Conservation (phyloP, 495 filamentous ascomycete species). For the Penicillium verhagenii region DNA sequence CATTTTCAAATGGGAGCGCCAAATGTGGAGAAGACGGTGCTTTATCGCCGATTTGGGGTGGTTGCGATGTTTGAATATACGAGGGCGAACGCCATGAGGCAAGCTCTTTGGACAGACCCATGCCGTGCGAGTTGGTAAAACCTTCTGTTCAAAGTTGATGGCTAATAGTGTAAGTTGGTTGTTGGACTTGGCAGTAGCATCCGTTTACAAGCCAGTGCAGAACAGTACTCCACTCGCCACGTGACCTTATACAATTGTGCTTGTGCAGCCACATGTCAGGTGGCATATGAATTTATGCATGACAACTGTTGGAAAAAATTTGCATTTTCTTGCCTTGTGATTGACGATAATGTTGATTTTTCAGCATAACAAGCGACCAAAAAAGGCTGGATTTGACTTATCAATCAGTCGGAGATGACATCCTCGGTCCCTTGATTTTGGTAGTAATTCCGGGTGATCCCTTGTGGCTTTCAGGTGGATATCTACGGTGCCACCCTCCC, state of each 20-base stretch:
- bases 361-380: too few relatives aligned
- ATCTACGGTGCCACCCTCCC: not conserved
- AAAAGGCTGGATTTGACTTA: too few relatives aligned
- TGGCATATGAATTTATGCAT: too few relatives aligned
- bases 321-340: not conserved
- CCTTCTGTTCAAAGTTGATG: not conserved
- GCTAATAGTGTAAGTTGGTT: not conserved
- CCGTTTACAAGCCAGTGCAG: not conserved
- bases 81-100: conserved; percentile 9
- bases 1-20: conserved; percentile 5
- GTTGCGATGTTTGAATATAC: not conserved
- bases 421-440: not conserved
- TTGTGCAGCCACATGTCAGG: not conserved
- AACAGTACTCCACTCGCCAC: not conserved
- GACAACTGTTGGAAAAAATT: too few relatives aligned
- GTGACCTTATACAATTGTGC: not conserved
- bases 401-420: not conserved
- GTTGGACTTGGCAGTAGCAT: not conserved
- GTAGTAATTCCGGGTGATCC: not conserved
- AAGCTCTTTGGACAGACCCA: conserved; percentile 13
- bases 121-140: conserved; percentile 2
- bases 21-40: conserved; percentile 7
- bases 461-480: not conserved
- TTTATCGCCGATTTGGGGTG: not conserved
- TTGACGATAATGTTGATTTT: too few relatives aligned